Evolutionary conservation across 139 green algal genomes (phyloP), one percentile per base, ranked within the genome.

Genomic region (Dunaliella sp.): DNA sequence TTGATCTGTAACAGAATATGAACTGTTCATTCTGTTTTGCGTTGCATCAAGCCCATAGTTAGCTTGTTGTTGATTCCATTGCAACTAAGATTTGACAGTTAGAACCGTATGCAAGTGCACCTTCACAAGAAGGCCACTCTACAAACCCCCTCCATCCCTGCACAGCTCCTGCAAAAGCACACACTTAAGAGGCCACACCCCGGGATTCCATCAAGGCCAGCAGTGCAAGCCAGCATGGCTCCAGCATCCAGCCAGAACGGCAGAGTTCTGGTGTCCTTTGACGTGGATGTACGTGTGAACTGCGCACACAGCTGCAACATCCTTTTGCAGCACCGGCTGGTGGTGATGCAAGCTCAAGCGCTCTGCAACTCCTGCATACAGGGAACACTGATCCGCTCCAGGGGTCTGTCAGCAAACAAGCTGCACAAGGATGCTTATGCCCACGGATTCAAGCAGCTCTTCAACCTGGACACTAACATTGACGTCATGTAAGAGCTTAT

Each of bases 371-470:
- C n/a, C n/a, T n/a, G n/a, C 72, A 91, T 95, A 24, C 91, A 95
- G 65, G 93, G 93, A 30, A 95, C 93, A 0, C 87, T 95, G 0
- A 93, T 94, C 21, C 86, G 89, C 74, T 89, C 57, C 26, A 76
- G 93, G 0, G 93, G 93, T 16, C 38, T 81, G 28, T 1, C 85
- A 0, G 88, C 93, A 0, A 94, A 94, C 83, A 92, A 93, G 82
- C 86, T 95, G 1, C 93, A 95, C 88, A 94, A 93, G 75, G 84
- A 87, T 0, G 86, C 89, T 2, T 95, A 94, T 80, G 59, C 81
- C n/a, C 35, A 86, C 28, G 90, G 84, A 0, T 93, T 94, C 86
- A 91, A 91, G 81, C 31, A 30, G 0, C 82, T 90, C 0, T 93
- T 90, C 25, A 85, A 48, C 2, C 30, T 92, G 1, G 85, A 90